These are phyloP conservation scores for Talaromyces sp. DNA, from an alignment of 2,329 filamentous ascomycete genomes.

Conservation along the genomic window DNA sequence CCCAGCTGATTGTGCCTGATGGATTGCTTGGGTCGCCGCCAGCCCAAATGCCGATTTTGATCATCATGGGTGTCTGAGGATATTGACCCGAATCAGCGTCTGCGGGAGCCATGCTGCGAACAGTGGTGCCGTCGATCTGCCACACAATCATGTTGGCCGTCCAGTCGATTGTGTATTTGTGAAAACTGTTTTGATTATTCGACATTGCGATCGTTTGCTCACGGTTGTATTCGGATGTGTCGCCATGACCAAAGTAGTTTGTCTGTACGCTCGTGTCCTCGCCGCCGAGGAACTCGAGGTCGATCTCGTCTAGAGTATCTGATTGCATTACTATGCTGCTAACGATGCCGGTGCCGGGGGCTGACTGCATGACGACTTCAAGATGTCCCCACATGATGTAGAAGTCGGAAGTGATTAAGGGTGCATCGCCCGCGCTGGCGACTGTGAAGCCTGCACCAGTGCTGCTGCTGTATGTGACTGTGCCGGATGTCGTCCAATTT, in stretches of 20 bases:
- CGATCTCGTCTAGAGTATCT: constrained; percentile 90
- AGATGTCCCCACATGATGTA: constrained; percentile 99
- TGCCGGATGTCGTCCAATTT: constrained; percentile 68
- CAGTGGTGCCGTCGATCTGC: constrained; percentile 73
- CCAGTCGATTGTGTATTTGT: constrained; percentile 92
- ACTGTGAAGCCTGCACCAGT: constrained; percentile 83
- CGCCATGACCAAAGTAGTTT: constrained; percentile 96
- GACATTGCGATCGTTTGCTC: constrained; percentile 70
- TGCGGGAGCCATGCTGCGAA: constrained; percentile 68
- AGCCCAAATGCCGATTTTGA: constrained; percentile 89
- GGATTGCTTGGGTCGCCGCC: constrained; percentile 81
- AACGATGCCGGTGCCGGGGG: constrained; percentile 86
- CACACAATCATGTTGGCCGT: constrained; percentile 79
- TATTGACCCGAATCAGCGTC: constrained; percentile 72
- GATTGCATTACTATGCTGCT: constrained; percentile 89
- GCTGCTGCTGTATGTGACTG: constrained; percentile 66
- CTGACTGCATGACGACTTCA: constrained; percentile 78
- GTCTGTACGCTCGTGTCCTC: constrained; percentile 76
- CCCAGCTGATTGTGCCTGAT: constrained; percentile 81
- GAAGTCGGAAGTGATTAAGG: constrained; percentile 83
- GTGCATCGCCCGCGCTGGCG: constrained; percentile 71
- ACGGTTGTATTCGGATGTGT: constrained; percentile 80
- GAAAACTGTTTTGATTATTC: constrained; percentile 69
- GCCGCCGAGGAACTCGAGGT: constrained; percentile 92
- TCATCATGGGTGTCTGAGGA: constrained; percentile 91